These are phyloP conservation scores for Aspergillus indologenus DNA, from an alignment of 495 filamentous ascomycete genomes.

Conservation along the genomic window DNA sequence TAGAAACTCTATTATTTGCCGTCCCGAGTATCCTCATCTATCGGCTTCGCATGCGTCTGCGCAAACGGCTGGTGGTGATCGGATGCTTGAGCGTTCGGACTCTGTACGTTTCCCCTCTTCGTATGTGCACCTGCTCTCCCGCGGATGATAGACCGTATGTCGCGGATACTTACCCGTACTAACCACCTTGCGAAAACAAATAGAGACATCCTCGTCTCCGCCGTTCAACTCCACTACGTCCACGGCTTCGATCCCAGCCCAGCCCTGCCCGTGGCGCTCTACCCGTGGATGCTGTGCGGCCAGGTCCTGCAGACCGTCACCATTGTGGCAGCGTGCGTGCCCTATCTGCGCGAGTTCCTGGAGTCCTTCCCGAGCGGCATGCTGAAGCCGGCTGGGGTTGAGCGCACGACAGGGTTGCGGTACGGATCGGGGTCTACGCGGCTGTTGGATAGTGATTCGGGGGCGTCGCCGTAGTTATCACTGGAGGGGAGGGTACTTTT, in stretches of 20 bases:
- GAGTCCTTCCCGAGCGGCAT: constrained; percentile 7
- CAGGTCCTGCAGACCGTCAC: constrained; percentile 7
- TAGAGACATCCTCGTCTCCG: not conserved
- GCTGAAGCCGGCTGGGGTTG: not conserved
- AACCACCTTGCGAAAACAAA: too few relatives aligned
- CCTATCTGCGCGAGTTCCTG: constrained; percentile 7
- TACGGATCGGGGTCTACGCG: not conserved
- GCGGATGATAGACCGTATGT: too few relatives aligned
- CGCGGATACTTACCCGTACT: not conserved
- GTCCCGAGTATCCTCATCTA: not conserved
- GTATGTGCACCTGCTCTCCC: not conserved
- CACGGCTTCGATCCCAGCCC: not conserved
- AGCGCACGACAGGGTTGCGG: not conserved
- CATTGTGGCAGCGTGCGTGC: constrained; percentile 5
- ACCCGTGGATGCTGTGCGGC: constrained; percentile 5
- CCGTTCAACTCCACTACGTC: not conserved
- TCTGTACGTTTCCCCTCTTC: not conserved
- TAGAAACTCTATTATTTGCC: not conserved
- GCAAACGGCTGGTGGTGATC: not conserved
- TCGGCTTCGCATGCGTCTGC: not conserved
- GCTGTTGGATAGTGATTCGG: not conserved
- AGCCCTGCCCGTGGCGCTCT: not conserved
- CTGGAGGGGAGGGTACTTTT: too few relatives aligned
- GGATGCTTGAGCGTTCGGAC: not conserved
- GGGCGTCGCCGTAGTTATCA: not conserved